Base-by-base conservation (phyloP, 2,329 filamentous ascomycete species). In the Xylaria arbuscula region DNA sequence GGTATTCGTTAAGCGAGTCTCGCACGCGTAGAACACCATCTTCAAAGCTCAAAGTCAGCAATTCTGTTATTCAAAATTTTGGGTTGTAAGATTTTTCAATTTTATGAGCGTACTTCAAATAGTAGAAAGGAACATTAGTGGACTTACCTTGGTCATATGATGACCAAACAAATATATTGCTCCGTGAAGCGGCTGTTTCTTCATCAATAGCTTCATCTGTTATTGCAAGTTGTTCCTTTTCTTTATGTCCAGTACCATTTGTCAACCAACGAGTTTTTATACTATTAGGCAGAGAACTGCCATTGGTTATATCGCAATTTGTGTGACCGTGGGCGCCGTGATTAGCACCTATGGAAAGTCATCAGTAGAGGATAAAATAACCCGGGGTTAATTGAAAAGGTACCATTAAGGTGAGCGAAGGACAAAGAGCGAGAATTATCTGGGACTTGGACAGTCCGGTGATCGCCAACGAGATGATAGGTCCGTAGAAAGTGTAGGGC, bases 71-170 rank as follows among this genome's bases (percentile, higher is more conserved):
- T 54, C 22, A 10, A 45, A 5, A 13, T 6, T 36, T 36, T n/a
- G 19, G 38, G n/a, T 1, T 6, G 38, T 47, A 24, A n/a, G 34
- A 15, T 56, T 1, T 40, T 34, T 15, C 9, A 24, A 24, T 13
- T 22, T n/a, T 24, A n/a, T 3, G 9, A n/a, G n/a, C 32, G 40
- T 28, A 5, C 5, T 3, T 28, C 5, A 28, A 28, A 5, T 40
- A 47, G 11, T 24, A 24, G 53, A 24, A 38, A 15, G 10, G 3
- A 56, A 15, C 40, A 19, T 11, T 5, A 36, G 42, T 32, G 8
- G 40, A 59, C 40, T 50, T 67, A 56, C 68, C 67, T 66, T 71
- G 70, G 24, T 71, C 70, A 55, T 70, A 47, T 19, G 70, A 70
- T 24, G 67, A 70, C 64, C 63, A 69, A 13, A 68, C 67, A 38